Evolutionary conservation across 2,329 filamentous ascomycete species (phyloP).

Genomic region (Fusarium palustre): DNA sequence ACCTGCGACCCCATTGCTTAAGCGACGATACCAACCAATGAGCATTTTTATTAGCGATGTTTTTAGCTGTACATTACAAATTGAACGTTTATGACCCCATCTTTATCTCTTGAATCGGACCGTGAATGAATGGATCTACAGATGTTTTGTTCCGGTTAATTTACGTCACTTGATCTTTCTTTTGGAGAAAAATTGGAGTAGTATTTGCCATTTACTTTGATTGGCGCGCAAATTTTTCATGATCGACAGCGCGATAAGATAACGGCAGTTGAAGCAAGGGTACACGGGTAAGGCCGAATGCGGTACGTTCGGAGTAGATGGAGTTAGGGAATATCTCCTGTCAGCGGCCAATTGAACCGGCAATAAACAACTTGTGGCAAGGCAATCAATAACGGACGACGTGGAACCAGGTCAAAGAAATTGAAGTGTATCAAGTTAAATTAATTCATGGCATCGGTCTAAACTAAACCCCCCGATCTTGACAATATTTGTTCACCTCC

Average conservation of each 20-base stretch:
- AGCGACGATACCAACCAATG: slow-evolving; percentile 24
- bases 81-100: slow-evolving; percentile 26
- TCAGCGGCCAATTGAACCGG: background rate
- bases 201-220: slow-evolving; percentile 1
- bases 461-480: slow-evolving; percentile 66
- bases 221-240: slow-evolving; percentile 14
- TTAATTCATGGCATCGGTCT: background rate
- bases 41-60: slow-evolving; percentile 22
- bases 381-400: background rate
- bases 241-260: slow-evolving; percentile 17
- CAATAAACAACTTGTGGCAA: background rate
- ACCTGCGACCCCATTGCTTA: slow-evolving; percentile 48
- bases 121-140: slow-evolving; percentile 1
- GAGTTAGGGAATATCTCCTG: background rate
- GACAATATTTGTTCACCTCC: slow-evolving; percentile 81
- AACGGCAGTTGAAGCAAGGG: background rate
- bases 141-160: background rate
- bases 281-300: background rate
- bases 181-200: slow-evolving; percentile 2
- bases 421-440: background rate
- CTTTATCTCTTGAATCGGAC: slow-evolving; percentile 2
- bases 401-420: background rate
- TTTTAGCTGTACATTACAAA: slow-evolving; percentile 21
- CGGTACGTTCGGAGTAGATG: background rate
- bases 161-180: slow-evolving; percentile 17